A percentile compares a stretch with the other conserved stretches of the same genome.
phyloP scores from a whole-genome alignment of 495 filamentous ascomycete species.

The Ramalina peruviana region DNA sequence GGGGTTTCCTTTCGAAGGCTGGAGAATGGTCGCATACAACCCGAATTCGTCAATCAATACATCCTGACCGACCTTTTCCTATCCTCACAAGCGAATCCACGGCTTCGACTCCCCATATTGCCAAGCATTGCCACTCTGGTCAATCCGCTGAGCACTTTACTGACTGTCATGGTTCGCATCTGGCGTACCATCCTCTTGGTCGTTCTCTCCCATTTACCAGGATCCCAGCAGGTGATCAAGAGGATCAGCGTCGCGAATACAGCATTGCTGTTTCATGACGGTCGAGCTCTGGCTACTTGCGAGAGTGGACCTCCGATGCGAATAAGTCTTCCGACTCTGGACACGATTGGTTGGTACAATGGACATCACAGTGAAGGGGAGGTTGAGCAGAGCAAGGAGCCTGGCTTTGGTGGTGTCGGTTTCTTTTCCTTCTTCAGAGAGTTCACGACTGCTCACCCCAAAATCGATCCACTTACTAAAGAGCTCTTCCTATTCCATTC shows the following conservation, averaged over 20 bases:
- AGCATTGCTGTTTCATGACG: constrained; percentile 46
- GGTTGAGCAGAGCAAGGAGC: constrained; percentile 9
- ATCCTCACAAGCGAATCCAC: constrained; percentile 29
- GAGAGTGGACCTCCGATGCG: constrained; percentile 54
- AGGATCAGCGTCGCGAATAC: constrained; percentile 55
- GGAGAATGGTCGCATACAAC: constrained; percentile 25
- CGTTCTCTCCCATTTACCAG: constrained; percentile 37
- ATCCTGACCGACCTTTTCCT: constrained; percentile 49
- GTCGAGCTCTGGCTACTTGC: constrained; percentile 48
- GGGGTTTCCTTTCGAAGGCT: constrained; percentile 41
- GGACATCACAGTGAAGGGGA: constrained; percentile 38
- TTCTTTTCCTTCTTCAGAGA: constrained; percentile 43
- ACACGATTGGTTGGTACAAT: constrained; percentile 55
- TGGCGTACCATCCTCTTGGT: constrained; percentile 38
- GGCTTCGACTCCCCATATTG: constrained; percentile 35
- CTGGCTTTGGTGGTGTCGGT: constrained; percentile 37
- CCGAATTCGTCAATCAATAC: constrained; percentile 50
- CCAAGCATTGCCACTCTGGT: constrained; percentile 50
- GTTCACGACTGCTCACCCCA: constrained; percentile 57
- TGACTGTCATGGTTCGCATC: constrained; percentile 31
- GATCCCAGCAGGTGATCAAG: constrained; percentile 37
- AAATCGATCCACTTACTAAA: constrained; percentile 41
- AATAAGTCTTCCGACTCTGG: constrained; percentile 41
- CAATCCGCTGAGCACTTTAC: constrained; percentile 27
- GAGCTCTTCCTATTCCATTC: constrained; percentile 53